Percentiles rank a stretch among this genome's conserved stretches.
Evolutionary conservation across 1,284 basidiomycete species (phyloP).

Genomic region (Leccinum cinnamomeum): DNA sequence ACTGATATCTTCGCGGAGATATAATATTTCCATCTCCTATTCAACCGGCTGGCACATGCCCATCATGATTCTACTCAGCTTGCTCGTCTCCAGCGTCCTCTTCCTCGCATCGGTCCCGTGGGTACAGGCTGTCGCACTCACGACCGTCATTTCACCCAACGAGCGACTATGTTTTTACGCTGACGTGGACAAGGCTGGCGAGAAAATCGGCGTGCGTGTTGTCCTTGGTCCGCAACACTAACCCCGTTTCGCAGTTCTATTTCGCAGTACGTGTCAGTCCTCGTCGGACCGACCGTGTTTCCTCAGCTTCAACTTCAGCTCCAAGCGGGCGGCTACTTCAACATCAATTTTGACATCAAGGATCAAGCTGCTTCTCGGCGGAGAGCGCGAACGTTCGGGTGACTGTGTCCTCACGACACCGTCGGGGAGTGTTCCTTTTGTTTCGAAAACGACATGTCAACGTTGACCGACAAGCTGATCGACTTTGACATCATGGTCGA

Average conservation of each 20-base stretch:
- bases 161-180: slow-evolving; percentile 94
- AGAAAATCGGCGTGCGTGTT: slow-evolving; percentile 80
- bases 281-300: slow-evolving; percentile 32
- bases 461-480: slow-evolving; percentile 85
- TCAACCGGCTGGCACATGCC: too few relatives aligned
- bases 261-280: slow-evolving; percentile 50
- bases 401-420: slow-evolving; percentile 97
- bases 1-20: too few relatives aligned
- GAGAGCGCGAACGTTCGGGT: slow-evolving; percentile 86
- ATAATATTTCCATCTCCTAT: too few relatives aligned
- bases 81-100: slow-evolving; percentile 24
- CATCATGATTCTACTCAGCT: slow-evolving; percentile 25
- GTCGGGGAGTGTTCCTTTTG: slow-evolving; percentile 98
- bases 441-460: slow-evolving; percentile 96
- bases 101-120: slow-evolving; percentile 24
- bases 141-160: slow-evolving; percentile 83
- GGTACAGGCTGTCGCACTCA: slow-evolving; percentile 69
- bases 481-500: slow-evolving; percentile 99
- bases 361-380: slow-evolving; percentile 89
- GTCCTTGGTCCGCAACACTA: slow-evolving; percentile 4
- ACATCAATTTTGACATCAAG: slow-evolving; percentile 93
- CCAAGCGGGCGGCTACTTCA: slow-evolving; percentile 96
- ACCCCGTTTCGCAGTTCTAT: slow-evolving; percentile 46
- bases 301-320: slow-evolving; percentile 49
- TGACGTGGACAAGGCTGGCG: slow-evolving; percentile 91